phyloP scores from a whole-genome alignment of 768 basidiomycete genomes.

The Lactarius hengduanensis region DNA sequence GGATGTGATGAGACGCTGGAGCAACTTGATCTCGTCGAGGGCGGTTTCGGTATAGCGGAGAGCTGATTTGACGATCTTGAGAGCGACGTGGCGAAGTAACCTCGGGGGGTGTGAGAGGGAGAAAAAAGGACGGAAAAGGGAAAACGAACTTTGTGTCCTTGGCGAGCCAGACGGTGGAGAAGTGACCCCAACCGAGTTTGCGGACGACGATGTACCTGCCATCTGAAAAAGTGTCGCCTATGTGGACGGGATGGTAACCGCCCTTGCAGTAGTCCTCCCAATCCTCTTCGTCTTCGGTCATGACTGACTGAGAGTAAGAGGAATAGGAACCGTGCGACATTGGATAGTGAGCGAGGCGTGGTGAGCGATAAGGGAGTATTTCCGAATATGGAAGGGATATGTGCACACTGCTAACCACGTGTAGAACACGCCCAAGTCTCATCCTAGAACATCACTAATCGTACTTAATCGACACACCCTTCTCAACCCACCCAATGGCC shows the following conservation, averaged over 20 bases:
- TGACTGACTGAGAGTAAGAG: conserved; percentile 70
- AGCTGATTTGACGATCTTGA: conserved; percentile 99
- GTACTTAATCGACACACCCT: conserved; percentile 14
- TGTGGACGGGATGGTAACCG: conserved; percentile 91
- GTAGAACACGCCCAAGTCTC: conserved; percentile 10
- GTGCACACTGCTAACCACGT: conserved; percentile 9
- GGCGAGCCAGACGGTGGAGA: conserved; percentile 91
- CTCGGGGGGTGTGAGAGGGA: conserved; percentile 43
- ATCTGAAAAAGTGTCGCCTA: conserved; percentile 87
- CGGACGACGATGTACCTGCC: conserved; percentile 87
- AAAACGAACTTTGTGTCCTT: conserved; percentile 68
- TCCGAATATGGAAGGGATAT: neutral
- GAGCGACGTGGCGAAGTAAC: conserved; percentile 92
- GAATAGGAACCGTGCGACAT: conserved; percentile 78
- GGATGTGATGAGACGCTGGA: conserved; percentile 91
- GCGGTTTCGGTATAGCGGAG: conserved; percentile 97
- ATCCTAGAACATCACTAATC: conserved; percentile 17
- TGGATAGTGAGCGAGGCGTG: conserved; percentile 23
- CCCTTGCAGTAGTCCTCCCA: conserved; percentile 78
- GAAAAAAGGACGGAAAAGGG: neutral
- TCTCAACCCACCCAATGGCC: neutral
- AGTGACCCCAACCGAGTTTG: conserved; percentile 96
- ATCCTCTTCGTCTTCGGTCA: conserved; percentile 92
- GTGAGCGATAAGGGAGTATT: neutral
- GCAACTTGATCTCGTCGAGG: conserved; percentile 96